Evolutionary conservation across 345 rosid species (phyloP), one percentile per base, ranked within the genome.

Genomic region (Eucalyptus dawsonii): DNA sequence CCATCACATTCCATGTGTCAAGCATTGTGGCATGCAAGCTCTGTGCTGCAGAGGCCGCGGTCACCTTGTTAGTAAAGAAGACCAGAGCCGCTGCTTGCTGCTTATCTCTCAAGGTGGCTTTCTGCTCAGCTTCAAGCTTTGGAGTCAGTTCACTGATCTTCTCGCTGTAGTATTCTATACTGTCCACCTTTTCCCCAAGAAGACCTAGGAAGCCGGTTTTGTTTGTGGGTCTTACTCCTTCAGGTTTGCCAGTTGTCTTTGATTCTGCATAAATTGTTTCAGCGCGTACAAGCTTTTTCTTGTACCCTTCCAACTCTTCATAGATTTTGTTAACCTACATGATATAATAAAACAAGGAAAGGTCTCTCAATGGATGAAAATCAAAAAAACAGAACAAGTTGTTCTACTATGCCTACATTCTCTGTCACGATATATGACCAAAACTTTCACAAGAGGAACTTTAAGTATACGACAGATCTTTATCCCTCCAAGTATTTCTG

Each of bases 1-100:
- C 97, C 1, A 34, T 91, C 88, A 93, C 99, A 1, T 94, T 95
- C 98, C 99, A 97, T 19, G 80, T 91, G 88, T 96, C 95, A 29
- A 92, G 95, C 93, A 95, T 90, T 88, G 92, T 97, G 86, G 98
- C 95, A 86, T 97, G 99, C 14, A 97, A 93, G 90, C 96, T 94
- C 93, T 95, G 99, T 80, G 97, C 93, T 10, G 99, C 98, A 89
- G 88, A 90, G 50, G 99, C 96, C 0, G 99, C 98, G 27, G 96
- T 54, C 37, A 95, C 94, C 91, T 94, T 91, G 54, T 72, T 94
- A 86, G 90, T 95, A 93, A 97, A 97, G 96, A 97, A 97, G 49
- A 95, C 95, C 17, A 97, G 49, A 56, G 99, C 99, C 8, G 99
- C 90, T 25, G 90, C 80, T 86, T 92, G 96, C 88, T 97, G 99